phyloP scores from a whole-genome alignment of 306 rosid genomes.

The Hylodesmum podocarpum region DNA sequence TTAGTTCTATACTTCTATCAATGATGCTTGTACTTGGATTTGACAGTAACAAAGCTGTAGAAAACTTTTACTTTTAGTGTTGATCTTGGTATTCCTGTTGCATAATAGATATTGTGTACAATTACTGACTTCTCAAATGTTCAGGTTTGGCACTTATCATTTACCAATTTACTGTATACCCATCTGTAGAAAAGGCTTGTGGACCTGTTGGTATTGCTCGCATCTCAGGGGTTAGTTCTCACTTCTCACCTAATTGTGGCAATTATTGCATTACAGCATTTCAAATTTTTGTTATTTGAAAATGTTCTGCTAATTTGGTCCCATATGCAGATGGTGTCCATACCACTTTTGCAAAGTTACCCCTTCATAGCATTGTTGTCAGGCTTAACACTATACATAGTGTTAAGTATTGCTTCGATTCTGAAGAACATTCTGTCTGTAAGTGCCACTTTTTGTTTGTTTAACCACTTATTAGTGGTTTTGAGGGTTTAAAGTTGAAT shows the following conservation, averaged over 20 bases:
- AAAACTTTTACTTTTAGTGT: not conserved
- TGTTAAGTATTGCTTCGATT: slow-evolving; percentile 37
- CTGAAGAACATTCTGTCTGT: slow-evolving; percentile 33
- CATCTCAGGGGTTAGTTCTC: slow-evolving; percentile 54
- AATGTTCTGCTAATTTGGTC: not conserved
- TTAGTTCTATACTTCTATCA: not conserved
- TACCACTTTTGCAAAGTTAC: slow-evolving; percentile 51
- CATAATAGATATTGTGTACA: not conserved
- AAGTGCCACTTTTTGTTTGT: slow-evolving; percentile 13
- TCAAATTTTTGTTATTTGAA: not conserved
- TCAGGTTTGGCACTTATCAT: slow-evolving; percentile 59
- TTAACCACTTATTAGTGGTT: not conserved
- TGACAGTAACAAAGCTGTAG: not conserved
- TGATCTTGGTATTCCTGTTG: not conserved
- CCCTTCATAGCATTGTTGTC: slow-evolving; percentile 45
- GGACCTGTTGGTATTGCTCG: slow-evolving; percentile 55
- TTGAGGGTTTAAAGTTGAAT: not conserved
- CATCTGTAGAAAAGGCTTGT: slow-evolving; percentile 42
- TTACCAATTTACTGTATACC: slow-evolving; percentile 60
- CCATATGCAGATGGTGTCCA: slow-evolving; percentile 33
- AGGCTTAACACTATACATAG: slow-evolving; percentile 35
- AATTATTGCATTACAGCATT: not conserved
- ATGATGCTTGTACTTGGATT: not conserved
- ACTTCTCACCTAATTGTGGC: slow-evolving; percentile 22
- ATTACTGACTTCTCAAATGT: slow-evolving; percentile 7